Conservation (phyloP, 2,329 filamentous ascomycete genomes). For the Venturia oleaginea region DNA sequence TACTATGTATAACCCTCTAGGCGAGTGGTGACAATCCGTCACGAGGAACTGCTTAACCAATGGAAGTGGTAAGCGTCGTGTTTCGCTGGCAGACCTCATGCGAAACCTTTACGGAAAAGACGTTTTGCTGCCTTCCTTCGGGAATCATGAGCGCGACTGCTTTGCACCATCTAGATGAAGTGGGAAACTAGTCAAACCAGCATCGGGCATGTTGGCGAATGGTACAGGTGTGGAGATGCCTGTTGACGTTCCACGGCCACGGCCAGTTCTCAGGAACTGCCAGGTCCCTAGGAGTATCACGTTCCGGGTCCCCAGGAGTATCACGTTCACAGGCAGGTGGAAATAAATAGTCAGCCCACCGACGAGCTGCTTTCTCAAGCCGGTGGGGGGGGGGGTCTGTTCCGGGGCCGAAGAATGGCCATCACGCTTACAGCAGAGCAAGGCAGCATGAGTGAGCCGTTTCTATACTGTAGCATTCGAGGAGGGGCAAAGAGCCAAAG, state of each 20-base stretch:
- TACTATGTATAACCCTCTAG: neutral
- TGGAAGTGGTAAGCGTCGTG: neutral
- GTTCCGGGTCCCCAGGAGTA: no score
- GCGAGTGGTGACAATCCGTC: neutral
- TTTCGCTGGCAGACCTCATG: neutral
- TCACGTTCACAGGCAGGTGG: no score
- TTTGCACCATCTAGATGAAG: slow-evolving; percentile 10
- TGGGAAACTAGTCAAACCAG: neutral
- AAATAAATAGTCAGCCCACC: neutral
- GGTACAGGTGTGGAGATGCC: slow-evolving; percentile 2
- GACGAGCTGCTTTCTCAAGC: neutral
- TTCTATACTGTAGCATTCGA: neutral
- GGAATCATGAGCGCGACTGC: neutral
- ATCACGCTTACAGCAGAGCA: neutral
- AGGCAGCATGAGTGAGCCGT: neutral
- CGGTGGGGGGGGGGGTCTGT: neutral
- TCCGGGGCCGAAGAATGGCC: neutral
- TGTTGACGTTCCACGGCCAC: neutral
- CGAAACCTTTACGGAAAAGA: neutral
- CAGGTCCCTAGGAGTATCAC: neutral
- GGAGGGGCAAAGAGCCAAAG: neutral
- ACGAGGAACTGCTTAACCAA: neutral
- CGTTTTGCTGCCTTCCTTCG: neutral
- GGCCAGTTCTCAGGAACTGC: neutral
- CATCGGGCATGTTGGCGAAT: neutral